These are phyloP conservation scores for Eucalyptus viminalis DNA, from an alignment of 345 rosid species.

Conservation along the genomic window DNA sequence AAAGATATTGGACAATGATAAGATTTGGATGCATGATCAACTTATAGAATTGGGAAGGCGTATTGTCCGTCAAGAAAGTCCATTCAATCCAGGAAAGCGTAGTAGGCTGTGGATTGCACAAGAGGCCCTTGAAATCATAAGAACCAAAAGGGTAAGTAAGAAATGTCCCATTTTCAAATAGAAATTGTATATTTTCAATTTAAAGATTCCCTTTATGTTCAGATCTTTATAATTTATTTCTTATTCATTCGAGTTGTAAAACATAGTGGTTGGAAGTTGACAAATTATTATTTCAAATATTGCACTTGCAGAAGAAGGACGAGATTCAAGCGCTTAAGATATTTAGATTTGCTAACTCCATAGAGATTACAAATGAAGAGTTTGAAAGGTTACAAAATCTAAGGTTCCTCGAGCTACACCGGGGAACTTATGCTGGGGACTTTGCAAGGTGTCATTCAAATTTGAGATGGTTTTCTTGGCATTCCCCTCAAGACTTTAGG, in stretches of 20 bases:
- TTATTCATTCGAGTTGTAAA: background rate
- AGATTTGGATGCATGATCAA: background rate
- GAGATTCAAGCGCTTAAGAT: background rate
- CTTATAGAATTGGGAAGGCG: background rate
- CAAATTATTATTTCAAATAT: background rate
- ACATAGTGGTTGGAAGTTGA: too few species aligned
- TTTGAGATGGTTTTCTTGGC: background rate
- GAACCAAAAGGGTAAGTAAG: background rate
- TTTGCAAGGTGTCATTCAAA: background rate
- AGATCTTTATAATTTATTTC: background rate
- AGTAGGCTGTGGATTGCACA: background rate
- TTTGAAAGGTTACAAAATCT: background rate
- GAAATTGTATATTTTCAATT: background rate
- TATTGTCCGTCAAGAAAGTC: background rate
- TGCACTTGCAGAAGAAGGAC: background rate
- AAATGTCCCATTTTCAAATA: background rate
- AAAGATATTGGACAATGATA: background rate
- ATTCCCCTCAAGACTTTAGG: background rate
- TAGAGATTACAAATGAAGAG: background rate
- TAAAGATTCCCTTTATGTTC: background rate
- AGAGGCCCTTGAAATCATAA: background rate
- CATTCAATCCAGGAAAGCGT: background rate
- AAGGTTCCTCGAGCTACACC: background rate
- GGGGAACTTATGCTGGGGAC: background rate
- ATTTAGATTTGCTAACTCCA: accelerated